A percentile compares a stretch with the other conserved stretches of the same genome.
Conservation (phyloP, 441 rosid genomes). For the Gossypium schwendimanii region DNA sequence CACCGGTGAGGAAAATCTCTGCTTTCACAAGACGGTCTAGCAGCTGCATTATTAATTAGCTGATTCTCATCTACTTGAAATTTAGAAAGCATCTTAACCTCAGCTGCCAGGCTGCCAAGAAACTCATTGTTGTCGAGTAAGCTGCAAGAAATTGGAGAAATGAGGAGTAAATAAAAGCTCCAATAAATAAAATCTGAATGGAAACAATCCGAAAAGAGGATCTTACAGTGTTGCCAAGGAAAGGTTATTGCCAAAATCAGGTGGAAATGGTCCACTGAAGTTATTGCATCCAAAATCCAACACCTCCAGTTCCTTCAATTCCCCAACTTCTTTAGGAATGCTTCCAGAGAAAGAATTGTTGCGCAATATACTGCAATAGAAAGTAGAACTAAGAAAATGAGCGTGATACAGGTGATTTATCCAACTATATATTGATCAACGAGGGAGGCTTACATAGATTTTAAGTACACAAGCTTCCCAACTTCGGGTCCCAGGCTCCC, state of each 20-base stretch:
- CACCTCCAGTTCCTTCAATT: slow-evolving; percentile 61
- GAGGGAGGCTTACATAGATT: slow-evolving; percentile 55
- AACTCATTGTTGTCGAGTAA: slow-evolving; percentile 49
- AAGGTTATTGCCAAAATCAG: slow-evolving; percentile 32
- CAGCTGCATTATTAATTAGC: slow-evolving; percentile 15
- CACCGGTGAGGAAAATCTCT: slow-evolving; percentile 21
- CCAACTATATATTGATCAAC: neutral
- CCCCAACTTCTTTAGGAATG: slow-evolving; percentile 66
- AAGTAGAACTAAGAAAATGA: slow-evolving; percentile 1
- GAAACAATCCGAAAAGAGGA: neutral
- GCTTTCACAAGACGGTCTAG: slow-evolving; percentile 20
- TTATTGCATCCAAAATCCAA: slow-evolving; percentile 84
- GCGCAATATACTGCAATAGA: slow-evolving; percentile 52
- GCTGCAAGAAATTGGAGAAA: slow-evolving; percentile 26
- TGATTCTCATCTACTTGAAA: slow-evolving; percentile 34
- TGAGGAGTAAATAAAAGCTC: slow-evolving; percentile 10
- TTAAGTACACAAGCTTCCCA: slow-evolving; percentile 44
- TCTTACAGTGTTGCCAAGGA: slow-evolving; percentile 48
- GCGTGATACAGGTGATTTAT: neutral
- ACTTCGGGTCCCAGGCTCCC: slow-evolving; percentile 74
- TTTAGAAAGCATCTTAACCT: slow-evolving; percentile 39
- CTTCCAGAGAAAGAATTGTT: slow-evolving; percentile 73
- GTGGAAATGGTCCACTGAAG: slow-evolving; percentile 56
- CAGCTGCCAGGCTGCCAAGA: slow-evolving; percentile 32
- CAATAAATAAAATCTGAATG: neutral